Percentiles rank a stretch among this genome's conserved stretches.
These are phyloP conservation scores for Flagelloscypha sp. DNA, from an alignment of 768 basidiomycete species.

Conservation along the genomic window DNA sequence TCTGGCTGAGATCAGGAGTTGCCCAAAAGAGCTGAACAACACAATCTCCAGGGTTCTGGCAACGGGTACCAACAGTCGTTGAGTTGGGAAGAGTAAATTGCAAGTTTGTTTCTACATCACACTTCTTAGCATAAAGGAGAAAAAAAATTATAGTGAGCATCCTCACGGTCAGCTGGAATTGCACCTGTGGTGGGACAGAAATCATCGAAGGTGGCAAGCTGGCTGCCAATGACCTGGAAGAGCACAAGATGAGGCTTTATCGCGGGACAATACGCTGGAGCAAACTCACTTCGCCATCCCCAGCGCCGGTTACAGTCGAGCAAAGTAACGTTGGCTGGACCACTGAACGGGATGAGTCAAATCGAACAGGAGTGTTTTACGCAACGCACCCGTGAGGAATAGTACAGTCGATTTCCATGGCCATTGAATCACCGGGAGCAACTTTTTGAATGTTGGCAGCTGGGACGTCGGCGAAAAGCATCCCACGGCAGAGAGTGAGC, in stretches of 20 bases:
- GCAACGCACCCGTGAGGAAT: constrained; percentile 6
- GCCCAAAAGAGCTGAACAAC: constrained; percentile 13
- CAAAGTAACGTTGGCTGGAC: constrained; percentile 12
- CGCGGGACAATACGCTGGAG: too few species aligned
- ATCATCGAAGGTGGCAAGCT: constrained; percentile 10
- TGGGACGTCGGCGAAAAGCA: constrained; percentile 11
- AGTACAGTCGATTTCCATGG: constrained; percentile 11
- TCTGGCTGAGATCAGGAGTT: constrained; percentile 11
- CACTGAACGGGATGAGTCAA: too few species aligned
- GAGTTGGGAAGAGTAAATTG: constrained; percentile 10
- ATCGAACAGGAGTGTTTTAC: too few species aligned
- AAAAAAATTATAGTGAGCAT: too few species aligned
- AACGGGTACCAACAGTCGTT: constrained; percentile 9
- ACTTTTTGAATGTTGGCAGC: constrained; percentile 7
- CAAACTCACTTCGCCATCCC: constrained; percentile 6
- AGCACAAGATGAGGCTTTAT: too few species aligned
- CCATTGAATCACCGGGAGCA: constrained; percentile 7
- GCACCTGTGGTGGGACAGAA: constrained; percentile 12
- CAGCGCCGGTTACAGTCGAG: constrained; percentile 10
- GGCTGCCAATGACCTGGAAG: constrained; percentile 7
- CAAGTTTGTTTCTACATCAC: constrained; percentile 9
- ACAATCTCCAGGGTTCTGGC: constrained; percentile 10
- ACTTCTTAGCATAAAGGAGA: too few species aligned
- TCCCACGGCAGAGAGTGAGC: constrained; percentile 13
- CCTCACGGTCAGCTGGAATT: constrained; percentile 10